Evolutionary conservation across 1,284 basidiomycete genomes (phyloP).

Genomic region (Amylostereum areolatum): DNA sequence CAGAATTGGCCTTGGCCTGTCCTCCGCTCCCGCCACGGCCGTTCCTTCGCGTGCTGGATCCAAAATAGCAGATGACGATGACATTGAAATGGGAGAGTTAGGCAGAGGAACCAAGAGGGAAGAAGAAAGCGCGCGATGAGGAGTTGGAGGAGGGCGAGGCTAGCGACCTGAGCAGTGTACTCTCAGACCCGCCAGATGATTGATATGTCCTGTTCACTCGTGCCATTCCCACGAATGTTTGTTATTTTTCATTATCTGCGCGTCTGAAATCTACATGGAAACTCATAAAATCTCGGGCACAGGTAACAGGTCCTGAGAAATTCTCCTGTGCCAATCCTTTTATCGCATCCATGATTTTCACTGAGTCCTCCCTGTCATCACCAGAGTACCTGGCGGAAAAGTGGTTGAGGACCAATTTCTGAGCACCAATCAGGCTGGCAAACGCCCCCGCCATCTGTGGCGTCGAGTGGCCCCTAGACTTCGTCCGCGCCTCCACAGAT

Average conservation of each 20-base stretch:
- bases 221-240: not conserved
- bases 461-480: slow-evolving; percentile 85
- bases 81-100: slow-evolving; percentile 82
- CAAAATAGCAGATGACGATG: slow-evolving; percentile 40
- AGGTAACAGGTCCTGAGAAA: slow-evolving; percentile 50
- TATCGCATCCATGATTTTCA: slow-evolving; percentile 56
- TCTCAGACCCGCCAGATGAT: slow-evolving; percentile 69
- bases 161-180: slow-evolving; percentile 67
- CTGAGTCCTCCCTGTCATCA: slow-evolving; percentile 32
- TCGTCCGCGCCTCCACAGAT: slow-evolving; percentile 63
- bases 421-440: slow-evolving; percentile 63
- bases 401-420: slow-evolving; percentile 76
- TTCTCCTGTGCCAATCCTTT: slow-evolving; percentile 44
- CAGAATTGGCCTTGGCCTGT: slow-evolving; percentile 8
- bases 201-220: slow-evolving; percentile 5
- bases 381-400: slow-evolving; percentile 57
- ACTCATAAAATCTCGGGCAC: slow-evolving; percentile 70
- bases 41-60: slow-evolving; percentile 14
- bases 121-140: slow-evolving; percentile 48
- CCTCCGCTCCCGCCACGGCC: slow-evolving; percentile 23
- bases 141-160: slow-evolving; percentile 82
- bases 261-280: slow-evolving; percentile 40
- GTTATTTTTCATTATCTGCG: slow-evolving; percentile 25
- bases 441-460: slow-evolving; percentile 88
- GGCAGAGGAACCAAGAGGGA: slow-evolving; percentile 39